Evolutionary conservation across 2,329 filamentous ascomycete genomes (phyloP).

Genomic region (Trichoderma guizhouense): DNA sequence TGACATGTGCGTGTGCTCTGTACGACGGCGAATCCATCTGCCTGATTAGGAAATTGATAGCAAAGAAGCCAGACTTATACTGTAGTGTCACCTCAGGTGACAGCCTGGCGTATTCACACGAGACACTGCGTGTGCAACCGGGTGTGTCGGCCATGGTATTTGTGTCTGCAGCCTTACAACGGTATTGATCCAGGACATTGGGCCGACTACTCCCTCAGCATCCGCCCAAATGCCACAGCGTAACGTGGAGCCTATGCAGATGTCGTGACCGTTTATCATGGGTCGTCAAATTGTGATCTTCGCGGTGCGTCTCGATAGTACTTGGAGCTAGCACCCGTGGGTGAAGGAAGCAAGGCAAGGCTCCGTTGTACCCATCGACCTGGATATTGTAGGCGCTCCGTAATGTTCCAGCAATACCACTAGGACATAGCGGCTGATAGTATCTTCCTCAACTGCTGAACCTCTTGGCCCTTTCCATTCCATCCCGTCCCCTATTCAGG

Average conservation of each 20-base stretch:
- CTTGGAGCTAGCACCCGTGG: neutral
- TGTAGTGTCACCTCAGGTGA: neutral
- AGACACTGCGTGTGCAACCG: neutral
- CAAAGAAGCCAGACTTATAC: neutral
- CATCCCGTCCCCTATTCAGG: neutral
- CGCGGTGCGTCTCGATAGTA: neutral
- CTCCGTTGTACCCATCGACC: neutral
- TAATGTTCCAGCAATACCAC: neutral
- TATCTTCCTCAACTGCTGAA: neutral
- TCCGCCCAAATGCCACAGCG: neutral
- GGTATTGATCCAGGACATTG: neutral
- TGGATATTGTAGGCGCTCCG: neutral
- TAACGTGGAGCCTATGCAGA: neutral
- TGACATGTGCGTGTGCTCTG: neutral
- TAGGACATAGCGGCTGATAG: neutral
- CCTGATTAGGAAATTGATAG: neutral
- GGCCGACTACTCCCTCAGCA: neutral
- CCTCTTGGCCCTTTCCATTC: neutral
- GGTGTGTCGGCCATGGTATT: neutral
- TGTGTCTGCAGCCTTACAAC: neutral
- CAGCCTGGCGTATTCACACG: neutral
- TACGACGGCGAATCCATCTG: neutral
- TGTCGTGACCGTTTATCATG: neutral
- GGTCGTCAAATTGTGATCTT: constrained; percentile 9
- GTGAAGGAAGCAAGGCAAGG: neutral